Percentiles rank a stretch among this genome's conserved stretches.
phyloP scores from a whole-genome alignment of 75 land plant genomes.

The Picea sitchensis region DNA sequence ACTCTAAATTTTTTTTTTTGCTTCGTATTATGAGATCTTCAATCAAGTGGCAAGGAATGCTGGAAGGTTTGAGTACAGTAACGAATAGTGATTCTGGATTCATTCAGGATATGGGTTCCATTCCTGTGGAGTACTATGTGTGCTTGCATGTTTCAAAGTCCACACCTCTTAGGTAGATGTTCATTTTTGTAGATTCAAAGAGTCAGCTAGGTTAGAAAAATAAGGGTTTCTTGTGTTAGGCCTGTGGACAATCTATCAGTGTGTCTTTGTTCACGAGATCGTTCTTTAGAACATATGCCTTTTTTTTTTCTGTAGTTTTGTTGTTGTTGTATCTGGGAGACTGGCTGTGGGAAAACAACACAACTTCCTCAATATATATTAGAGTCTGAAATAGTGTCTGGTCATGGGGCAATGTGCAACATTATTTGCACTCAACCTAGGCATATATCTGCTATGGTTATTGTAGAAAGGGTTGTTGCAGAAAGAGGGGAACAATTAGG shows the following conservation, averaged over 20 bases:
- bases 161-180: not conserved
- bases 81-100: not conserved
- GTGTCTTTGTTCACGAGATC: not conserved
- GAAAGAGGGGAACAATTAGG: too few relatives aligned
- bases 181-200: not conserved
- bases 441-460: too few relatives aligned
- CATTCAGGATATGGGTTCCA: not conserved
- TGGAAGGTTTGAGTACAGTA: too few relatives aligned
- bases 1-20: not conserved
- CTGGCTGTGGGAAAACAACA: too few relatives aligned
- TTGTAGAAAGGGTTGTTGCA: too few relatives aligned
- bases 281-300: too few relatives aligned
- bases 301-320: too few relatives aligned
- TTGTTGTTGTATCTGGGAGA: too few relatives aligned
- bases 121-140: not conserved
- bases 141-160: not conserved
- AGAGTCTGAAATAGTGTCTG: too few relatives aligned
- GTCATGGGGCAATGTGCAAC: too few relatives aligned
- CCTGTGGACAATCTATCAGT: not conserved
- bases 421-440: too few relatives aligned
- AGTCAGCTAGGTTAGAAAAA: not conserved
- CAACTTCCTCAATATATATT: too few relatives aligned
- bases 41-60: not conserved
- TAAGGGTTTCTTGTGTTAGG: not conserved
- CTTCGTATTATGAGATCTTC: not conserved